These are phyloP conservation scores for Breynia disticha DNA, from an alignment of 441 rosid species.

Conservation along the genomic window DNA sequence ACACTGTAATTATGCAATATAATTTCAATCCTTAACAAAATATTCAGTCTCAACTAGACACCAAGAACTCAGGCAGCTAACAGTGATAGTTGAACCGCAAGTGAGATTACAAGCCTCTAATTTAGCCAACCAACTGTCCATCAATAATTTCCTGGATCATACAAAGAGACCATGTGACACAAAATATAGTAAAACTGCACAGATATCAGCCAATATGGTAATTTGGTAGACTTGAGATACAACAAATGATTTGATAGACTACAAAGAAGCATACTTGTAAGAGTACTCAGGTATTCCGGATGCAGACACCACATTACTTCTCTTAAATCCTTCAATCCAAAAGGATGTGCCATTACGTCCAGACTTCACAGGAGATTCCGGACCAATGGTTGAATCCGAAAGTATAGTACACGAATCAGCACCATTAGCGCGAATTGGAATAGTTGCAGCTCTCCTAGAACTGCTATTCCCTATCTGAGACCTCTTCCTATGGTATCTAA, in stretches of 20 bases:
- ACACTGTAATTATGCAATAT: too few relatives aligned
- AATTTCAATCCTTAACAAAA: too few relatives aligned
- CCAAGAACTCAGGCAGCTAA: too few relatives aligned
- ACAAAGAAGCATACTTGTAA: conserved; percentile 52
- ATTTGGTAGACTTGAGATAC: too few relatives aligned
- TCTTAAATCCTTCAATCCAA: conserved; percentile 74
- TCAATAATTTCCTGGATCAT: too few relatives aligned
- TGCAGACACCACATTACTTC: conserved; percentile 44
- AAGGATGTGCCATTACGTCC: conserved; percentile 47
- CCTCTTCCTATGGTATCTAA: conserved; percentile 64
- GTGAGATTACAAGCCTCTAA: too few relatives aligned
- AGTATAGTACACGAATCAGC: conserved; percentile 56
- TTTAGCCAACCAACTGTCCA: too few relatives aligned
- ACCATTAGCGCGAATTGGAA: conserved; percentile 80
- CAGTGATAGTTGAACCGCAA: too few relatives aligned
- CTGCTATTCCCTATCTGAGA: conserved; percentile 83
- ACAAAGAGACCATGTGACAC: too few relatives aligned
- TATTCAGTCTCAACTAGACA: too few relatives aligned
- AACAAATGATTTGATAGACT: background rate
- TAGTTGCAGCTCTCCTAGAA: conserved; percentile 61
- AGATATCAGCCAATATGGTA: background rate
- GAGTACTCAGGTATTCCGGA: conserved; percentile 94
- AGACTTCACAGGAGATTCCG: conserved; percentile 75
- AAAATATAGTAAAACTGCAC: background rate
- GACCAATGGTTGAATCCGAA: conserved; percentile 83